These are phyloP conservation scores for Retiboletus flavoniger DNA, from an alignment of 1,284 basidiomycete genomes.

Conservation along the genomic window DNA sequence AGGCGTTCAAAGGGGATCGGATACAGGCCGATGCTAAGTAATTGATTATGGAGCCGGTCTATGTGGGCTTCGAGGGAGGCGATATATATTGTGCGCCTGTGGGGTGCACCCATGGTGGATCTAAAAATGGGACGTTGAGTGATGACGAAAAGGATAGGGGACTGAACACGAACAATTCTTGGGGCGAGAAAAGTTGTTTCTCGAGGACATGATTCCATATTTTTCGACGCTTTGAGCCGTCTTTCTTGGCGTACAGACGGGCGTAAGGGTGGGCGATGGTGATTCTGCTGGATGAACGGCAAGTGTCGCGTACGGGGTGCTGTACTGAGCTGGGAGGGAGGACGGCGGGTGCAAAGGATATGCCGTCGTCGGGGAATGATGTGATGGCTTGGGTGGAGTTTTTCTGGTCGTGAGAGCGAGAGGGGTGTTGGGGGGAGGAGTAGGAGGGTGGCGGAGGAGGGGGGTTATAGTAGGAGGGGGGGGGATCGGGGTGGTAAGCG, in stretches of 20 bases:
- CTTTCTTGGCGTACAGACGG: slow-evolving; percentile 60
- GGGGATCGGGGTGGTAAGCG: slow-evolving; percentile 11
- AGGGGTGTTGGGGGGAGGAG: neutral
- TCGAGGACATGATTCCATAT: slow-evolving; percentile 75
- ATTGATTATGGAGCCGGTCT: slow-evolving; percentile 54
- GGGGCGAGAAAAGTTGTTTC: slow-evolving; percentile 62
- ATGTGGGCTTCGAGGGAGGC: slow-evolving; percentile 63
- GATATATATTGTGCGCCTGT: slow-evolving; percentile 58
- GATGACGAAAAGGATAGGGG: neutral
- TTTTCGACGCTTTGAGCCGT: slow-evolving; percentile 61
- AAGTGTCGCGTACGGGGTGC: slow-evolving; percentile 18
- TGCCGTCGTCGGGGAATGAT: slow-evolving; percentile 25
- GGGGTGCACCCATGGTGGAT: slow-evolving; percentile 62
- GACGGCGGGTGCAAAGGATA: slow-evolving; percentile 17
- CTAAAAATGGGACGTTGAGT: slow-evolving; percentile 33
- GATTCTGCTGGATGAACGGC: slow-evolving; percentile 27
- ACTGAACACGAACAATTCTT: slow-evolving; percentile 53
- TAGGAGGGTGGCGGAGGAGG: slow-evolving; percentile 7
- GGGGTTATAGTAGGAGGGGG: slow-evolving; percentile 12
- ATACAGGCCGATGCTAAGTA: slow-evolving; percentile 50
- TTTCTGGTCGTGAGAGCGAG: slow-evolving; percentile 7
- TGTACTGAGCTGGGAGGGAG: slow-evolving; percentile 15
- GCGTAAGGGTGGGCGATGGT: slow-evolving; percentile 62
- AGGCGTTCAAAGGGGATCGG: slow-evolving; percentile 54
- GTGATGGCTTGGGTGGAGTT: neutral